These are phyloP conservation scores for Kuraishia cidri DNA, from an alignment of 805 yeast species.

Conservation along the genomic window DNA sequence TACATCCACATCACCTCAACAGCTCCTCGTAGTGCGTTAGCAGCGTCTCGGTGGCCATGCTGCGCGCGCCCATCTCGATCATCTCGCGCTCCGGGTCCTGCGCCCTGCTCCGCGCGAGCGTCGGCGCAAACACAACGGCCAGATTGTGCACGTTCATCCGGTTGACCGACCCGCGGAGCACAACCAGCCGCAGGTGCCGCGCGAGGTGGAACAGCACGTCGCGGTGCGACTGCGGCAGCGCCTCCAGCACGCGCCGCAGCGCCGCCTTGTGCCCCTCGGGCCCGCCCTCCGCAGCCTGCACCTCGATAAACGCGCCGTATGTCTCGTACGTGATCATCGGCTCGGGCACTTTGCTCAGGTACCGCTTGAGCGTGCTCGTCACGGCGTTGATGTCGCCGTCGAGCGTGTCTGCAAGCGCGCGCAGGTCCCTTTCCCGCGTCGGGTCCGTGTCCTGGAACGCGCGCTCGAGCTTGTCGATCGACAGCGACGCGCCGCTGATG, in stretches of 20 bases:
- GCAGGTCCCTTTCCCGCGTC: slow-evolving; percentile 23
- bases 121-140: slow-evolving; percentile 92
- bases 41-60: slow-evolving; percentile 69
- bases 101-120: slow-evolving; percentile 60
- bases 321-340: slow-evolving; percentile 69
- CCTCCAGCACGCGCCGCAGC: slow-evolving; percentile 33
- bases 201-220: slow-evolving; percentile 46
- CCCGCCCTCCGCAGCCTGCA: slow-evolving; percentile 26
- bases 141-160: slow-evolving; percentile 80
- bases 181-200: slow-evolving; percentile 57
- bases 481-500: slow-evolving; percentile 75
- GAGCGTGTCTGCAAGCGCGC: slow-evolving; percentile 23
- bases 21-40: slow-evolving; percentile 36
- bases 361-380: slow-evolving; percentile 80
- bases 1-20: slow-evolving; percentile 13
- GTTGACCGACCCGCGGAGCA: slow-evolving; percentile 42
- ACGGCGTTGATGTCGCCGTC: slow-evolving; percentile 77
- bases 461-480: slow-evolving; percentile 34
- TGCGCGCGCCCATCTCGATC: slow-evolving; percentile 73
- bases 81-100: slow-evolving; percentile 74
- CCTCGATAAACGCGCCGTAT: slow-evolving; percentile 59
- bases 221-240: slow-evolving; percentile 63
- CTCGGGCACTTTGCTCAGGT: slow-evolving; percentile 73
- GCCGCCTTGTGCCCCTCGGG: slow-evolving; percentile 22
- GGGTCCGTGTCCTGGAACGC: slow-evolving; percentile 17